Evolutionary conservation across 805 yeast species (phyloP).

Genomic region (Grigorovia humatica): DNA sequence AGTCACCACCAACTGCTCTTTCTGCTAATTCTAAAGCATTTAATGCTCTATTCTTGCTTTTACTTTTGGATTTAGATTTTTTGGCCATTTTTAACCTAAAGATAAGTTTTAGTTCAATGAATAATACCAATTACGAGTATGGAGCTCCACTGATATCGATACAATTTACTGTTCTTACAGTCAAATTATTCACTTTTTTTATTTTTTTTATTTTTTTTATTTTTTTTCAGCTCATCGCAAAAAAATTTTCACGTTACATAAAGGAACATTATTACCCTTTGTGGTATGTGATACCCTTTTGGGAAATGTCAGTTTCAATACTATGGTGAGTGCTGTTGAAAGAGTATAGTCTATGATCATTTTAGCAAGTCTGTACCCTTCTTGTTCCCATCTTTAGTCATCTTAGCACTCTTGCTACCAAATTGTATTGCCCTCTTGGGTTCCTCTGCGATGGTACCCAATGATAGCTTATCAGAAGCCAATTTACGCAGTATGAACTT

Average conservation of each 20-base stretch:
- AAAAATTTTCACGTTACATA: neutral
- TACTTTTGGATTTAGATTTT: conserved; percentile 22
- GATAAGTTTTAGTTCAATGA: too few relatives aligned
- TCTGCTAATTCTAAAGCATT: conserved; percentile 45
- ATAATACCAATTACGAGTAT: too few relatives aligned
- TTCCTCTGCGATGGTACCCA: conserved; percentile 55
- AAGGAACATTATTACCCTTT: neutral
- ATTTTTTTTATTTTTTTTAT: neutral
- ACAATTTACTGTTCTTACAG: too few relatives aligned
- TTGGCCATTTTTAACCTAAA: conserved; percentile 14
- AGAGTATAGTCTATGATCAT: too few relatives aligned
- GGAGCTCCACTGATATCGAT: too few relatives aligned
- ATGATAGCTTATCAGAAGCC: conserved; percentile 39
- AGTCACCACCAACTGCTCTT: conserved; percentile 28
- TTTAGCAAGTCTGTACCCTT: conserved; percentile 57
- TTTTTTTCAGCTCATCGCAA: conserved; percentile 4
- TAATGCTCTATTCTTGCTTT: conserved; percentile 30
- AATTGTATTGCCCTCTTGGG: conserved; percentile 93
- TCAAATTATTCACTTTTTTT: neutral
- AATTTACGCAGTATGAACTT: conserved; percentile 54
- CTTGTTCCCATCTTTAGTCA: conserved; percentile 65
- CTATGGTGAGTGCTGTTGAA: neutral
- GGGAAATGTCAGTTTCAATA: neutral
- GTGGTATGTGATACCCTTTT: neutral
- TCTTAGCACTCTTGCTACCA: conserved; percentile 91